Percentiles rank a stretch among this genome's conserved stretches.
These are phyloP conservation scores for Tulasnella sp. DNA, from an alignment of 768 basidiomycete species.

Conservation along the genomic window DNA sequence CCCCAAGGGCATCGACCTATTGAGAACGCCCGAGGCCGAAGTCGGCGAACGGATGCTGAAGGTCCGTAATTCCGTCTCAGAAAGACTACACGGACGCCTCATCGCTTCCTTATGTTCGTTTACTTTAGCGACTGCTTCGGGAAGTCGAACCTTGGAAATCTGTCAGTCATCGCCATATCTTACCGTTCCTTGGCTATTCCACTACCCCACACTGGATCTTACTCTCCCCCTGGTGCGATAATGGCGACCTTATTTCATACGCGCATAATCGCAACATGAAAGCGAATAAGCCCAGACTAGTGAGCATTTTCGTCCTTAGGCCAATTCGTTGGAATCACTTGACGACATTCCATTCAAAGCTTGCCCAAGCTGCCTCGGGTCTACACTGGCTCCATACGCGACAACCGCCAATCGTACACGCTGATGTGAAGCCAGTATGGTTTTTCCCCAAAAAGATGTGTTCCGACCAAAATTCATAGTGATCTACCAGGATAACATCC, in stretches of 20 bases:
- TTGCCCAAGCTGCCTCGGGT: background rate
- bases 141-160: conserved; percentile 1
- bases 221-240: background rate
- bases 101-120: background rate
- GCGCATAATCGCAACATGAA: background rate
- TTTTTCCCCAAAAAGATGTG: too few species aligned
- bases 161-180: background rate
- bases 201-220: background rate
- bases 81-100: background rate
- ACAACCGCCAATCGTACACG: conserved; percentile 3
- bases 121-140: background rate
- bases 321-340: too few species aligned
- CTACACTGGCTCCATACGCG: conserved; percentile 1
- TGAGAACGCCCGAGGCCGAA: background rate
- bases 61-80: background rate
- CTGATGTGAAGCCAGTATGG: conserved; percentile 6
- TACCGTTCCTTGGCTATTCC: conserved; percentile 4
- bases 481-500: conserved; percentile 12
- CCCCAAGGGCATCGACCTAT: background rate
- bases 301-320: background rate
- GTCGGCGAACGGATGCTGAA: conserved; percentile 1
- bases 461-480: background rate
- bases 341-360: too few species aligned
- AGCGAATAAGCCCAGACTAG: background rate
- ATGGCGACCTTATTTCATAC: background rate